Evolutionary conservation across 2,329 filamentous ascomycete genomes (phyloP), one percentile per base, ranked within the genome.

Genomic region (Trichoderma atrobrunneum): DNA sequence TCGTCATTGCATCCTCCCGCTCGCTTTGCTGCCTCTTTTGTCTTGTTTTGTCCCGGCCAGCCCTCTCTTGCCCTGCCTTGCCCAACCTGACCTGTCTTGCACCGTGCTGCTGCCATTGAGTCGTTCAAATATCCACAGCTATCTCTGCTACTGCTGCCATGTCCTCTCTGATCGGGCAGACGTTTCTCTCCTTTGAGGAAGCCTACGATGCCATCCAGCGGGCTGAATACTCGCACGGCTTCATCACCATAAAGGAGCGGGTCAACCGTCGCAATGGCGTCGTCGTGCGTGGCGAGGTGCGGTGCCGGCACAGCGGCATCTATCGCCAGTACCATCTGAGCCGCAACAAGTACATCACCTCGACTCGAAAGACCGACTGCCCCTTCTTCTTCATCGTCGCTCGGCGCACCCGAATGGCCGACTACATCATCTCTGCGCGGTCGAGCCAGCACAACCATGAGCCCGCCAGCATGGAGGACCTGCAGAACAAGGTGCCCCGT

Each of bases 321-420:
- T 70, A 70, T 36, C 67, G 67, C 67, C 67, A 70, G 7, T 70
- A 70, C 59, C 67, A 70, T n/a, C 30, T 70, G 39, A 70, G 67
- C 57, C 67, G 67, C 67, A 70, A 70, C 39, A 70, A 70, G 60
- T 70, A 70, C 67, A 70, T 70, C 57, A 70, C 67, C 21, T 70
- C 67, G 28, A 70, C 67, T 4, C 39, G 67, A 34, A 70, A 70
- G 57, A 70, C 67, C 28, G 67, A 70, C 67, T 70, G 67, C 7
- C 67, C 67, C 14, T 70, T 70, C 67, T 70, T 70, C 67, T 70
- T 70, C 67, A 60, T 70, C 30, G 67, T 70, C 57, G 67, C 67
- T 26, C 57, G 67, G 21, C 67, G 67, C 39, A 70, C 67, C 28
- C 67, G 67, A 48, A 70, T 70, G 67, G 67, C 67, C 57, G 67